Percentiles rank a stretch among this genome's conserved stretches.
Evolutionary conservation across 805 yeast species (phyloP).

Genomic region (Metschnikowia reukaufii): DNA sequence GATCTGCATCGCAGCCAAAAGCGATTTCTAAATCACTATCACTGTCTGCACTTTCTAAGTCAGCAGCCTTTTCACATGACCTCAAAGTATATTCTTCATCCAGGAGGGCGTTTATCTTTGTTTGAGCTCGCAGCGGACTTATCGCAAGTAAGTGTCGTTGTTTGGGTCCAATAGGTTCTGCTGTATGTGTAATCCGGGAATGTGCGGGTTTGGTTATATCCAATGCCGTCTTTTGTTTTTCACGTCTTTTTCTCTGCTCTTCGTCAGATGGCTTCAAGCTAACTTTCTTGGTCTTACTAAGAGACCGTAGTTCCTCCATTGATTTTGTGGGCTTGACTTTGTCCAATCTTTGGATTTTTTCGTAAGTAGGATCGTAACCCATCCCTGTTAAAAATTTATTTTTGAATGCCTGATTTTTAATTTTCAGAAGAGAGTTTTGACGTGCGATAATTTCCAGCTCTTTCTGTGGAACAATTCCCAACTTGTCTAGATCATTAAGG

Average conservation of each 20-base stretch:
- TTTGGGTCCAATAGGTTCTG: slow-evolving; percentile 4
- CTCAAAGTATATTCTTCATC: slow-evolving; percentile 1
- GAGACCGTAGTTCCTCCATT: slow-evolving; percentile 16
- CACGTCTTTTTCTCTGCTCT: slow-evolving; percentile 15
- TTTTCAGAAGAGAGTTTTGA: slow-evolving; percentile 11
- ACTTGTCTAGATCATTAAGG: slow-evolving; percentile 16
- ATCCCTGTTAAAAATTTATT: slow-evolving; percentile 38
- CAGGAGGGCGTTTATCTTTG: background rate
- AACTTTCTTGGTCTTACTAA: slow-evolving; percentile 16
- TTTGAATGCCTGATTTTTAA: slow-evolving; percentile 38
- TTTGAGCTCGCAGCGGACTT: background rate
- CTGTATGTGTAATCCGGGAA: background rate
- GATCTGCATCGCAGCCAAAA: slow-evolving; percentile 27
- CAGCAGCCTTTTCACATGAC: slow-evolving; percentile 7
- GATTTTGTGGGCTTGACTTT: slow-evolving; percentile 11
- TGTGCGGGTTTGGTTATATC: slow-evolving; percentile 1
- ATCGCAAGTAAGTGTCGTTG: background rate
- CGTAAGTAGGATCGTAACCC: slow-evolving; percentile 54
- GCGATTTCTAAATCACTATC: slow-evolving; percentile 34
- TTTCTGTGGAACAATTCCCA: slow-evolving; percentile 21
- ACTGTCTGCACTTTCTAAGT: slow-evolving; percentile 11
- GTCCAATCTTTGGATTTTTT: slow-evolving; percentile 3
- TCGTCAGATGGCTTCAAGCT: slow-evolving; percentile 21
- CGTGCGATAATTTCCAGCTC: slow-evolving; percentile 19
- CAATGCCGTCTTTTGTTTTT: slow-evolving; percentile 29